These are phyloP conservation scores for Trichoderma aggressivum DNA, from an alignment of 2,329 filamentous ascomycete species.

Conservation along the genomic window DNA sequence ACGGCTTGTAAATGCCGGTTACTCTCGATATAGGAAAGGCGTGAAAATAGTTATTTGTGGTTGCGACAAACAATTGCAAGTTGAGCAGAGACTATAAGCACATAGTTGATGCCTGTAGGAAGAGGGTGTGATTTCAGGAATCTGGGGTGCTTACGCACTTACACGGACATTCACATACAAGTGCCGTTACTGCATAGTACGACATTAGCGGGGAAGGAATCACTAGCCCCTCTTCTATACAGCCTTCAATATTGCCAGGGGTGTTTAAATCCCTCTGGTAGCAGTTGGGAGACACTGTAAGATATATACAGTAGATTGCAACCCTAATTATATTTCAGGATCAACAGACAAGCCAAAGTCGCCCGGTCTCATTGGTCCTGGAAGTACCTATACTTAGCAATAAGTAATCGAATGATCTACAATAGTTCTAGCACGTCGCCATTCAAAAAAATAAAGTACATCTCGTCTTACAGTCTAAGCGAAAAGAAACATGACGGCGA, in stretches of 20 bases:
- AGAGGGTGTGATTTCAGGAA: neutral
- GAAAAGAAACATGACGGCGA: neutral
- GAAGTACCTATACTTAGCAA: neutral
- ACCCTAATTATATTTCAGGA: neutral
- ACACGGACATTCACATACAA: neutral
- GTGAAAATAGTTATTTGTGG: neutral
- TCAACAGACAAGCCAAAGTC: neutral
- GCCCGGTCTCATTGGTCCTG: neutral
- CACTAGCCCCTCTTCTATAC: neutral
- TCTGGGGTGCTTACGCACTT: neutral
- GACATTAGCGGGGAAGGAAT: neutral
- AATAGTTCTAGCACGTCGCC: neutral
- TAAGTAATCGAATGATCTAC: neutral
- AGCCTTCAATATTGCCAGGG: neutral
- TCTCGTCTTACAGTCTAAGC: neutral
- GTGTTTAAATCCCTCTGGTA: neutral
- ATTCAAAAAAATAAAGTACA: neutral
- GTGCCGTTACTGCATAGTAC: neutral
- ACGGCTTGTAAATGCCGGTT: neutral
- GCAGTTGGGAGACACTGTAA: neutral
- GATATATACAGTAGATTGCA: neutral
- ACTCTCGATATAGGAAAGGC: neutral
- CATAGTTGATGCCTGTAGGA: neutral
- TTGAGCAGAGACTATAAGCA: neutral
- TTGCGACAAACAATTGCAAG: neutral